phyloP scores from a whole-genome alignment of 495 filamentous ascomycete genomes.

The Xylaria curta region DNA sequence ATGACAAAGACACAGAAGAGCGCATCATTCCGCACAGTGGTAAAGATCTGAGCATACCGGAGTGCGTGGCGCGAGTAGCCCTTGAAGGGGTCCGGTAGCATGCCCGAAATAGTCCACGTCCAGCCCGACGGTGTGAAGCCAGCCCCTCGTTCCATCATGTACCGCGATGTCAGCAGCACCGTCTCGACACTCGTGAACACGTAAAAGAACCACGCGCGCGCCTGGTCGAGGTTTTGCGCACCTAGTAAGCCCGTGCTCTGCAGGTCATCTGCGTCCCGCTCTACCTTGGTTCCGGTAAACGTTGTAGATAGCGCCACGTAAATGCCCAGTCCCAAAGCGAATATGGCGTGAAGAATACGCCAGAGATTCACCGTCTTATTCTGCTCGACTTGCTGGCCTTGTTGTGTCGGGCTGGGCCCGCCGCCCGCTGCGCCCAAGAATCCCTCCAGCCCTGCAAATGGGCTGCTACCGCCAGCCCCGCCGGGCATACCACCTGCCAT shows the following conservation, averaged over 20 bases:
- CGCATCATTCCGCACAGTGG: slow-evolving; percentile 67
- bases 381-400: slow-evolving; percentile 35
- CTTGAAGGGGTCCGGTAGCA: slow-evolving; percentile 63
- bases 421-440: slow-evolving; percentile 36
- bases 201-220: slow-evolving; percentile 64
- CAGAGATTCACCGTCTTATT: slow-evolving; percentile 65
- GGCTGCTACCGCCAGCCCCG: slow-evolving; percentile 45
- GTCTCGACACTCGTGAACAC: slow-evolving; percentile 81
- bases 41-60: slow-evolving; percentile 72
- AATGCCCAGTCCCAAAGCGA: slow-evolving; percentile 71
- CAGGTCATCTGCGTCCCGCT: slow-evolving; percentile 45
- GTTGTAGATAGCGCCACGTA: slow-evolving; percentile 72
- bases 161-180: slow-evolving; percentile 69
- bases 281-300: slow-evolving; percentile 64
- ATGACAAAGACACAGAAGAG: slow-evolving; percentile 78
- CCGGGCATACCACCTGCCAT: slow-evolving; percentile 50
- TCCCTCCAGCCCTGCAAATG: slow-evolving; percentile 39
- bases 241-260: slow-evolving; percentile 23
- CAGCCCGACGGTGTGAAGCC: slow-evolving; percentile 51
- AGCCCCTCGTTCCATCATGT: slow-evolving; percentile 57
- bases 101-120: slow-evolving; percentile 64
- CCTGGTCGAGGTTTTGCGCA: slow-evolving; percentile 32
- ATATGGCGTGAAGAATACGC: slow-evolving; percentile 77
- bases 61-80: slow-evolving; percentile 64
- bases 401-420: slow-evolving; percentile 53